Base-by-base conservation (phyloP, 139 green algal genomes). In the Chlorella sp. region DNA sequence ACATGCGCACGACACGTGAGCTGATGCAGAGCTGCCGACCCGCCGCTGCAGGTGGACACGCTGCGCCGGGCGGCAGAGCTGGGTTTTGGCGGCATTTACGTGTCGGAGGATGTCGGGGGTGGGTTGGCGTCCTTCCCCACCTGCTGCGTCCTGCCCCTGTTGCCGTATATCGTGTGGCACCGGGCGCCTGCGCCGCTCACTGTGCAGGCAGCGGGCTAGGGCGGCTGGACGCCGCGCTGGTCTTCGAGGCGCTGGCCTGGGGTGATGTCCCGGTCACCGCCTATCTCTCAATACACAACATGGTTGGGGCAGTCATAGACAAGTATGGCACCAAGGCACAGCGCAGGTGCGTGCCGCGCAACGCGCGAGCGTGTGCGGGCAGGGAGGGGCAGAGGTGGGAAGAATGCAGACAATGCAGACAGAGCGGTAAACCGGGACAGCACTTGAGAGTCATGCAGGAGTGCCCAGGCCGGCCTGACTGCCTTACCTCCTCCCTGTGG, bases 271-370 rank as follows among this genome's bases (percentile, higher is more conserved):
- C 81, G 67, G 80, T 83, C 0, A 88, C 92, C 25, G 92, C 92
- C 17, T 97, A 93, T 83, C 85, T 97, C 1, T 91, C 87, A 27
- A 96, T 97, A 33, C 92, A 97, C 80, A 97, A 97, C 90, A 97
- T 97, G 92, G 86, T 90, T 21, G 69, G 71, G 5, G 72, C n/a
- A 27, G 79, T 84, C 5, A 80, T 93, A 36, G 81, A 88, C 77
- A 87, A 69, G 53, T 93, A 79, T 64, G 90, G 90, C 8, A 84
- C 42, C 5, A 21, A 70, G 15, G 71, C 87, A 46, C 87, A 91
- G 61, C 70, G 77, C 40, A n/a, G n/a, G n/a, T n/a, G n/a, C n/a
- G n/a, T n/a, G n/a, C n/a, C n/a, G n/a, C n/a, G n/a, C n/a, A n/a
- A n/a, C n/a, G n/a, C n/a, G n/a, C n/a, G n/a, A n/a, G n/a, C n/a